Percentiles rank a stretch among this genome's conserved stretches.
Evolutionary conservation across 1,284 basidiomycete species (phyloP).

Genomic region (Boletus calvinii): DNA sequence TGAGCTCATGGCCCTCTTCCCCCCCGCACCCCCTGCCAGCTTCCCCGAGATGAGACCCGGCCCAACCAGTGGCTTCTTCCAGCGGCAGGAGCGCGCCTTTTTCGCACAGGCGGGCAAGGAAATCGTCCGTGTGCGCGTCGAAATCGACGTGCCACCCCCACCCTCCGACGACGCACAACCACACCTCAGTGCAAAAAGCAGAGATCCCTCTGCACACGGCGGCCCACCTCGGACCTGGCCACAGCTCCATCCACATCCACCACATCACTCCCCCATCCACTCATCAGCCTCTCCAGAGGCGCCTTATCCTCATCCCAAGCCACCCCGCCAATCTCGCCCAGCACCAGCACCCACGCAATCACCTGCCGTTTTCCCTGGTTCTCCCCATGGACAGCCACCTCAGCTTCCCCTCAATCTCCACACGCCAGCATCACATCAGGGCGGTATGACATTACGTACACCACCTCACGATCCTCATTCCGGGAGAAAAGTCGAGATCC

Average conservation of each 20-base stretch:
- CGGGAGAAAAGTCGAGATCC: slow-evolving; percentile 40
- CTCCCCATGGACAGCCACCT: slow-evolving; percentile 34
- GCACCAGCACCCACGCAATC: slow-evolving; percentile 29
- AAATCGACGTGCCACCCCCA: slow-evolving; percentile 47
- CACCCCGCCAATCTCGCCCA: slow-evolving; percentile 26
- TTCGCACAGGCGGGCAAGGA: slow-evolving; percentile 73
- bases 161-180: slow-evolving; percentile 14
- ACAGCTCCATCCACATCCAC: slow-evolving; percentile 27
- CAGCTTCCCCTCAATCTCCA: slow-evolving; percentile 45
- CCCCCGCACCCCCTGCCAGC: slow-evolving; percentile 57
- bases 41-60: slow-evolving; percentile 52
- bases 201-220: slow-evolving; percentile 20
- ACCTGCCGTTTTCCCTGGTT: slow-evolving; percentile 28
- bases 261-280: slow-evolving; percentile 29
- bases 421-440: slow-evolving; percentile 36
- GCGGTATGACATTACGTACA: slow-evolving; percentile 40
- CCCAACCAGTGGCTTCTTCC: slow-evolving; percentile 68
- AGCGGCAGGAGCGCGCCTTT: slow-evolving; percentile 69
- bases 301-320: slow-evolving; percentile 22
- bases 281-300: slow-evolving; percentile 12
- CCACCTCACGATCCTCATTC: slow-evolving; percentile 43
- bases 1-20: slow-evolving; percentile 78
- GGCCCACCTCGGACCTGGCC: slow-evolving; percentile 29
- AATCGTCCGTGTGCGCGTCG: slow-evolving; percentile 67
- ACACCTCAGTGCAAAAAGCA: slow-evolving; percentile 18